Conservation (phyloP, 768 basidiomycete species). For the Hebeloma cylindrosporum region DNA sequence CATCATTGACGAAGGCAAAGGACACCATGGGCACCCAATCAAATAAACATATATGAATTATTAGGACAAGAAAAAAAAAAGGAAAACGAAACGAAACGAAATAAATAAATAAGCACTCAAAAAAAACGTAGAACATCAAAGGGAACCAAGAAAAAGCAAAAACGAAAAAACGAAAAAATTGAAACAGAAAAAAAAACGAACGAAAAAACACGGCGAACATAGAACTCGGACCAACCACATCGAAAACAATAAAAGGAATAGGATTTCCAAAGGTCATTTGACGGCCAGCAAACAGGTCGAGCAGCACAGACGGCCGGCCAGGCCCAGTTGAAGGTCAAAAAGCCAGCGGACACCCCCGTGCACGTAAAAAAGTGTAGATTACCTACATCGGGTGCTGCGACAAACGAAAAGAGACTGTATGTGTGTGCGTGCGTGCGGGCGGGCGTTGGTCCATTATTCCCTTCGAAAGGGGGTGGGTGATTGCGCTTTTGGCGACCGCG, state of each 20-base stretch:
- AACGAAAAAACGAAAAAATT: neutral
- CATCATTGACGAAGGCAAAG: too few relatives aligned
- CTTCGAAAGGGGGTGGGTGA: too few relatives aligned
- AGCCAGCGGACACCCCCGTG: conserved; percentile 31
- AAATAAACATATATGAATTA: neutral
- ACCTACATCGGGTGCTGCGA: neutral
- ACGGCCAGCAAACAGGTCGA: conserved; percentile 30
- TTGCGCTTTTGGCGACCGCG: too few relatives aligned
- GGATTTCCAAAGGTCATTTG: conserved; percentile 29
- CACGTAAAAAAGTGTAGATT: neutral
- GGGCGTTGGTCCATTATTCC: too few relatives aligned
- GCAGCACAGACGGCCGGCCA: neutral
- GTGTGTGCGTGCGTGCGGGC: conserved; percentile 8
- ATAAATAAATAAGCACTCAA: neutral
- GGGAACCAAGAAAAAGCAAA: neutral
- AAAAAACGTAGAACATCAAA: neutral
- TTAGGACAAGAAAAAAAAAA: neutral
- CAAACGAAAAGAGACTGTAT: conserved; percentile 5
- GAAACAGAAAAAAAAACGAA: neutral
- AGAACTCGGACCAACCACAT: too few relatives aligned
- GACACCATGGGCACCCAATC: neutral
- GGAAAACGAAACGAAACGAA: neutral
- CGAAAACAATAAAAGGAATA: too few relatives aligned
- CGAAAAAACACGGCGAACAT: neutral
- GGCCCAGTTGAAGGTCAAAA: conserved; percentile 42